Percentiles rank a stretch among this genome's conserved stretches.
These are phyloP conservation scores for Salmacisia buchloeana DNA, from an alignment of 1,284 basidiomycete species.

Conservation along the genomic window DNA sequence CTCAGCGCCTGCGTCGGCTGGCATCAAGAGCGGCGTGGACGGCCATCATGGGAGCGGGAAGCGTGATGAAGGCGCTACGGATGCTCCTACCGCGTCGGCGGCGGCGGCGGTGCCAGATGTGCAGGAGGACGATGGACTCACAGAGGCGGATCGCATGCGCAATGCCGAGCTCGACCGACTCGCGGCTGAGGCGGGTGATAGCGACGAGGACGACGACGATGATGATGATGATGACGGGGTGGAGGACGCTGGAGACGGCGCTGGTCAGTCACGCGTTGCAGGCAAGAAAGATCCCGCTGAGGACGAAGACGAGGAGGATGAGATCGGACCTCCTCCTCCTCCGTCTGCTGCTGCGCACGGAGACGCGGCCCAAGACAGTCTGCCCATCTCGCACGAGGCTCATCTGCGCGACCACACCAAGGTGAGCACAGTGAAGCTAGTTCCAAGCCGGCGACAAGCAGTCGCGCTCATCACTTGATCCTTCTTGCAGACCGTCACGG, in stretches of 20 bases:
- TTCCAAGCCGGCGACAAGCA: neutral
- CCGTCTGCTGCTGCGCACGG: slow-evolving; percentile 8
- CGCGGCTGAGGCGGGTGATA: slow-evolving; percentile 12
- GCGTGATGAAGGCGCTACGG: neutral
- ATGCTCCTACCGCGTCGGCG: neutral
- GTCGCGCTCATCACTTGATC: neutral
- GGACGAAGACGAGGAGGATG: slow-evolving; percentile 7
- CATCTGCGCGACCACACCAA: slow-evolving; percentile 87
- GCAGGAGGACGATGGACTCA: slow-evolving; percentile 34
- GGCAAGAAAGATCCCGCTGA: neutral
- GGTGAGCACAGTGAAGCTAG: slow-evolving; percentile 37
- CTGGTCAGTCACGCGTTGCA: neutral
- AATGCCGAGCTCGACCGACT: slow-evolving; percentile 20
- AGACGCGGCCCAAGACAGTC: neutral
- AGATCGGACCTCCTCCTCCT: slow-evolving; percentile 18
- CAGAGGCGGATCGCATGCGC: slow-evolving; percentile 29
- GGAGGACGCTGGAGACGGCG: slow-evolving; percentile 14
- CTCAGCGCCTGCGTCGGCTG: neutral
- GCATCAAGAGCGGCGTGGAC: neutral
- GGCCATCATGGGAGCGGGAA: slow-evolving; percentile 18
- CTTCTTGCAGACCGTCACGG: slow-evolving; percentile 66
- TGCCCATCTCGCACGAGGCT: slow-evolving; percentile 12
- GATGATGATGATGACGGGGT: slow-evolving; percentile 15
- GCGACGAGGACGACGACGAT: slow-evolving; percentile 19
- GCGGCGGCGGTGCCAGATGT: neutral